Percentiles rank a stretch among this genome's conserved stretches.
phyloP scores from a whole-genome alignment of 768 basidiomycete genomes.

The Amanita exitialis region DNA sequence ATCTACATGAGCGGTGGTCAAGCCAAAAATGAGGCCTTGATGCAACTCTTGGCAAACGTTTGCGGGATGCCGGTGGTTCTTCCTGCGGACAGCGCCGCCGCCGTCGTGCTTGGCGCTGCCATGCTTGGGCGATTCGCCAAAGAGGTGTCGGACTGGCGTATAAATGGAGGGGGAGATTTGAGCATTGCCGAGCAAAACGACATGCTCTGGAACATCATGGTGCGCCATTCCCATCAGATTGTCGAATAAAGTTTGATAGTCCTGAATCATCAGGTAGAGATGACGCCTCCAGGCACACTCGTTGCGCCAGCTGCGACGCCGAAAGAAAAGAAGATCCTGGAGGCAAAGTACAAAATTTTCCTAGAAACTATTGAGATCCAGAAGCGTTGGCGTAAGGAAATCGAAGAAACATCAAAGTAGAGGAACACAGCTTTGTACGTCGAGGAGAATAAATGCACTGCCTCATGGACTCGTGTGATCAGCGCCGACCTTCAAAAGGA shows the following conservation, averaged over 20 bases:
- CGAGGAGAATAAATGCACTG: too few relatives aligned
- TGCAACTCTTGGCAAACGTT: conserved; percentile 83
- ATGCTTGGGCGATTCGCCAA: conserved; percentile 91
- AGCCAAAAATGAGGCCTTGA: conserved; percentile 79
- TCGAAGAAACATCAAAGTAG: conserved; percentile 42
- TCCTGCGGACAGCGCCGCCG: conserved; percentile 63
- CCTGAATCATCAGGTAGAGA: conserved; percentile 51
- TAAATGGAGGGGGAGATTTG: conserved; percentile 14
- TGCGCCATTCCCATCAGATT: conserved; percentile 17
- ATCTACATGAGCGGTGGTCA: conserved; percentile 94
- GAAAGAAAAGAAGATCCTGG: conserved; percentile 66
- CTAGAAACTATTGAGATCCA: conserved; percentile 83
- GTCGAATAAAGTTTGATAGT: not conserved
- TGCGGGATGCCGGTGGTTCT: conserved; percentile 79
- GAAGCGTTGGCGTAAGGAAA: conserved; percentile 73
- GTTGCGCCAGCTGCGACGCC: conserved; percentile 52
- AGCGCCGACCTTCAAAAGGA: too few relatives aligned
- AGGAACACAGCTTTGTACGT: not conserved
- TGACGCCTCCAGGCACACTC: conserved; percentile 79
- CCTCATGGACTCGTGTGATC: too few relatives aligned
- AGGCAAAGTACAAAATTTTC: conserved; percentile 94
- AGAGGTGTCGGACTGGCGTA: conserved; percentile 15
- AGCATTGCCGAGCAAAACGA: conserved; percentile 43
- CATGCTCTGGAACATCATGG: conserved; percentile 90
- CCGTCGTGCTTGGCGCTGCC: conserved; percentile 88